Conservation (phyloP, 208 protist genomes). For the Jaenimonas drosophilae region DNA sequence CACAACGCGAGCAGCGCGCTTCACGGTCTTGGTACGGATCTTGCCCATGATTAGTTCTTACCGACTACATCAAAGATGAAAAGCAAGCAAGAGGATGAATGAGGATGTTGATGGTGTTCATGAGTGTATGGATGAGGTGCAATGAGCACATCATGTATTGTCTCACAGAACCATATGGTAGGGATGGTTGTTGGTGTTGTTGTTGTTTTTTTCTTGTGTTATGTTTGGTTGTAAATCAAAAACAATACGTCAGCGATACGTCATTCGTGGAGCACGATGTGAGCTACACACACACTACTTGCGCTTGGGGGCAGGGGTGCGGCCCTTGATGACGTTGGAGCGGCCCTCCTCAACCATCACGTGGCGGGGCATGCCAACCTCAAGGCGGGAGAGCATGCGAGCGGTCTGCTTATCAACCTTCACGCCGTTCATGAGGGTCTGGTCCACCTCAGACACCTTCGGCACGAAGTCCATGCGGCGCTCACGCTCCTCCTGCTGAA, state of each 20-base stretch:
- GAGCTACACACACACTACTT: too few species aligned
- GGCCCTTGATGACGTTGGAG: conserved; percentile 19
- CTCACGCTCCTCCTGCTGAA: conserved; percentile 99
- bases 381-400: conserved; percentile 79
- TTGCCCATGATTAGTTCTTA: conserved; percentile 83
- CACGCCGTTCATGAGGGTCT: conserved; percentile 78
- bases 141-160: not conserved
- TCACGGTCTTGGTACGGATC: conserved; percentile 99
- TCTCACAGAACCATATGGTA: not conserved
- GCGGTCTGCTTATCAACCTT: conserved; percentile 84
- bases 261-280: not conserved
- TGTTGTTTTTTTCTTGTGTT: conserved; percentile 6
- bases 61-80: conserved; percentile 3
- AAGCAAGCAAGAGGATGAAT: conserved; percentile 2
- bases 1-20: conserved; percentile 96
- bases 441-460: conserved; percentile 82
- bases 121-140: too few species aligned
- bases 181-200: conserved; percentile 1
- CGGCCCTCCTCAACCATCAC: conserved; percentile 17
- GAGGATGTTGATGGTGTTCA: too few species aligned
- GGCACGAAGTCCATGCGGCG: conserved; percentile 99
- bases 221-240: not conserved
- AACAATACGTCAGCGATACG: not conserved
- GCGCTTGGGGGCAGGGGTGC: conserved; percentile 4
- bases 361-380: conserved; percentile 76